These are phyloP conservation scores for Rosa lucieae DNA, from an alignment of 306 rosid species.

Conservation along the genomic window DNA sequence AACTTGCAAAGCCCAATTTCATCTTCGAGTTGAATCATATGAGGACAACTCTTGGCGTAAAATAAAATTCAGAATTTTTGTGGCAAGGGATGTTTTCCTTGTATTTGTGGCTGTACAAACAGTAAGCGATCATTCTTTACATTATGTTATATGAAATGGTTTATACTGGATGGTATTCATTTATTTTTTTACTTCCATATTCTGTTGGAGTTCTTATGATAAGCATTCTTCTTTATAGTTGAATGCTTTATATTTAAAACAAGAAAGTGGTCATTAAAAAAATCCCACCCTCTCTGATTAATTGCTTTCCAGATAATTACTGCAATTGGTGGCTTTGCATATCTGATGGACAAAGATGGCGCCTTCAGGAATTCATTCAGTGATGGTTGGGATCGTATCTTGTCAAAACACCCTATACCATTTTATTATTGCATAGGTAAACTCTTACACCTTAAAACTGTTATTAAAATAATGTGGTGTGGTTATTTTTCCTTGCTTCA, in stretches of 20 bases:
- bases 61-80: conserved; percentile 83
- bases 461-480: conserved; percentile 14
- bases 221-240: conserved; percentile 11
- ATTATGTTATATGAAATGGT: not conserved
- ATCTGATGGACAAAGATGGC: conserved; percentile 95
- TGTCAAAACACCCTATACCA: conserved; percentile 95
- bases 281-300: not conserved
- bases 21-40: conserved; percentile 66
- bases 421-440: conserved; percentile 95
- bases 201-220: not conserved
- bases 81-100: conserved; percentile 96
- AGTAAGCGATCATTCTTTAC: conserved; percentile 50
- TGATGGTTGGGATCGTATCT: conserved; percentile 95
- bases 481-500: not conserved
- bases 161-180: not conserved
- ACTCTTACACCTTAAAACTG: conserved; percentile 9
- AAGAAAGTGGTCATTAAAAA: too few species aligned
- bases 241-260: not conserved
- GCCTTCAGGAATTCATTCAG: conserved; percentile 87
- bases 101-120: conserved; percentile 95
- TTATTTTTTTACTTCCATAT: not conserved
- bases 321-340: conserved; percentile 87
- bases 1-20: conserved; percentile 98
- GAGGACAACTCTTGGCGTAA: conserved; percentile 94
- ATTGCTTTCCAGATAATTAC: conserved; percentile 66